Percentiles rank a stretch among this genome's conserved stretches.
These are phyloP conservation scores for Lachancea nothofagi DNA, from an alignment of 805 yeast genomes.

Conservation along the genomic window DNA sequence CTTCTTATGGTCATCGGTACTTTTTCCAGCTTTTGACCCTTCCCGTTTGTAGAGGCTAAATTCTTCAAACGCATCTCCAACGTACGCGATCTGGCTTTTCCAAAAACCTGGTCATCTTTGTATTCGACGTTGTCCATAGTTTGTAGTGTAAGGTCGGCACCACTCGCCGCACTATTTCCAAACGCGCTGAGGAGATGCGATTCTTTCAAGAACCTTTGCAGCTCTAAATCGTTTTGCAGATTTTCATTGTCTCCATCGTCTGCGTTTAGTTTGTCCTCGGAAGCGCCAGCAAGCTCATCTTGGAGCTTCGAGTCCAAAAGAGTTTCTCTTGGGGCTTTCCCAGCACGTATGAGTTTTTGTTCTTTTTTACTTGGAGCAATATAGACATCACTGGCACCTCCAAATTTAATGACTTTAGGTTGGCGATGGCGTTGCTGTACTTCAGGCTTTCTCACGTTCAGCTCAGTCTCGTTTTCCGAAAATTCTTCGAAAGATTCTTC, in stretches of 20 bases:
- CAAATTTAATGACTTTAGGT: constrained; percentile 23
- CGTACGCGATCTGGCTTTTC: constrained; percentile 63
- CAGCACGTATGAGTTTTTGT: constrained; percentile 49
- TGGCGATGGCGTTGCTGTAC: constrained; percentile 6
- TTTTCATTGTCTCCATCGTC: constrained; percentile 44
- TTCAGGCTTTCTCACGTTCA: background rate
- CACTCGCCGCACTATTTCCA: constrained; percentile 37
- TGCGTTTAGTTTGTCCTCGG: constrained; percentile 25
- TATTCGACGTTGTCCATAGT: constrained; percentile 43
- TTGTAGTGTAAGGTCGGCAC: constrained; percentile 61
- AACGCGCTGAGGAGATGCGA: constrained; percentile 56
- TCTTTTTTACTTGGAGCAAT: constrained; percentile 41
- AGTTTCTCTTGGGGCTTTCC: constrained; percentile 44
- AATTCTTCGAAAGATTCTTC: constrained; percentile 12
- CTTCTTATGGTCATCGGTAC: constrained; percentile 88
- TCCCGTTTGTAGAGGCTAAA: constrained; percentile 43
- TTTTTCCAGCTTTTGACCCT: constrained; percentile 46
- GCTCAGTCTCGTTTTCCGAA: constrained; percentile 2
- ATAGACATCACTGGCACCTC: constrained; percentile 21
- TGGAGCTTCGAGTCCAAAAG: constrained; percentile 18
- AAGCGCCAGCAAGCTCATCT: constrained; percentile 11
- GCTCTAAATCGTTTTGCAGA: constrained; percentile 62
- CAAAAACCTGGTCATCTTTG: constrained; percentile 50
- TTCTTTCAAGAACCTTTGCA: constrained; percentile 64
- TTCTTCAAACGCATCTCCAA: constrained; percentile 51